phyloP scores from a whole-genome alignment of 768 basidiomycete species.

The Mycena vulgaris region DNA sequence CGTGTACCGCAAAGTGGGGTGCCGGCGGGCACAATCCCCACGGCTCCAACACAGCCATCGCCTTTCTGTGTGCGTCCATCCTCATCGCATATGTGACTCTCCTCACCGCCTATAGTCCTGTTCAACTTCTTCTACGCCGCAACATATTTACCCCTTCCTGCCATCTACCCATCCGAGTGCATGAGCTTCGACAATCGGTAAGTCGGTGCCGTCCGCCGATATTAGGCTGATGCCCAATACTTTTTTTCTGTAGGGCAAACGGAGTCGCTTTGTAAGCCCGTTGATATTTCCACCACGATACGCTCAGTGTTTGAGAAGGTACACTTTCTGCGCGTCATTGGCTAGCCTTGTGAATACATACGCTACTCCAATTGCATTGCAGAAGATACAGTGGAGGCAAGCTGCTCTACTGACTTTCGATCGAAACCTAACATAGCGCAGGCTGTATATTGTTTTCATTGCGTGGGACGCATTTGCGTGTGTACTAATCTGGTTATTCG shows the following conservation, averaged over 20 bases:
- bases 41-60: constrained; percentile 61
- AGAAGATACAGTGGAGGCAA: constrained; percentile 52
- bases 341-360: constrained; percentile 68
- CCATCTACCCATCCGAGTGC: constrained; percentile 69
- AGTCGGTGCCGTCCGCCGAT: not conserved
- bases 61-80: constrained; percentile 59
- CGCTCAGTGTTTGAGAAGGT: constrained; percentile 43
- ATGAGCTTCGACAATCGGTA: constrained; percentile 68
- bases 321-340: constrained; percentile 59
- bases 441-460: constrained; percentile 41
- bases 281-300: constrained; percentile 31
- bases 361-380: constrained; percentile 61
- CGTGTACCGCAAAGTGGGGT: constrained; percentile 60
- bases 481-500: constrained; percentile 41
- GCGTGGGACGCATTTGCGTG: constrained; percentile 43
- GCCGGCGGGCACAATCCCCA: constrained; percentile 51
- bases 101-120: constrained; percentile 54
- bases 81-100: not conserved
- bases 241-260: constrained; percentile 59
- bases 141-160: constrained; percentile 74
- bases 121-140: constrained; percentile 70
- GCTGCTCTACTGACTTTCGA: not conserved
- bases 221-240: not conserved
- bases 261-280: constrained; percentile 69
- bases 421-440: constrained; percentile 28